Evolutionary conservation across 441 rosid genomes (phyloP).

Genomic region (Gossypium gossypioides): DNA sequence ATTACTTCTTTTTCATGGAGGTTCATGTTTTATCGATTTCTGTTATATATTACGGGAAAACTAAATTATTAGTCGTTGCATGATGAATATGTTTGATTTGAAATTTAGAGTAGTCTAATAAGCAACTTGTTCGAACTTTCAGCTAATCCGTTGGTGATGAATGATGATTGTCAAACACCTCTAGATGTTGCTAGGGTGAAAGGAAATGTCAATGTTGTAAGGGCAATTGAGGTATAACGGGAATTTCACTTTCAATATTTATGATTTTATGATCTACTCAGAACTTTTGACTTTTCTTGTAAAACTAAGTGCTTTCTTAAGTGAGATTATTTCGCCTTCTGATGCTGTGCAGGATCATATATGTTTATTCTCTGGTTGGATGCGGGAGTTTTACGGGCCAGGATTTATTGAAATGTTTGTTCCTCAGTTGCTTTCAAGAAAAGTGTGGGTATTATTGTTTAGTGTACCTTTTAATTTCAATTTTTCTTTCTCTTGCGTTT

Average conservation of each 20-base stretch:
- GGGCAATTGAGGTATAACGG: constrained; percentile 61
- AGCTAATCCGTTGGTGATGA: constrained; percentile 77
- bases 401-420: constrained; percentile 71
- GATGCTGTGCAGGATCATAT: constrained; percentile 47
- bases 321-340: constrained; percentile 3
- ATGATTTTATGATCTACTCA: background rate
- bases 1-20: constrained; percentile 71
- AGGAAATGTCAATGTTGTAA: constrained; percentile 57
- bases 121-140: constrained; percentile 17
- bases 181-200: constrained; percentile 80
- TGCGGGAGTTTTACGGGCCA: constrained; percentile 80
- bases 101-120: background rate
- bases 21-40: constrained; percentile 23
- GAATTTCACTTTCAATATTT: background rate
- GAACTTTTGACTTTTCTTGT: background rate
- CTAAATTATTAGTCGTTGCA: background rate
- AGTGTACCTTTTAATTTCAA: background rate
- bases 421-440: constrained; percentile 75
- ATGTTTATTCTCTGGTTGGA: constrained; percentile 83
- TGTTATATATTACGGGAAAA: background rate
- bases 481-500: background rate
- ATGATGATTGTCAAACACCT: constrained; percentile 85
- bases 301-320: background rate
- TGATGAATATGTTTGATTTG: background rate
- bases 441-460: constrained; percentile 48